These are phyloP conservation scores for Penicillium samsonianum DNA, from an alignment of 495 filamentous ascomycete species.

Conservation along the genomic window DNA sequence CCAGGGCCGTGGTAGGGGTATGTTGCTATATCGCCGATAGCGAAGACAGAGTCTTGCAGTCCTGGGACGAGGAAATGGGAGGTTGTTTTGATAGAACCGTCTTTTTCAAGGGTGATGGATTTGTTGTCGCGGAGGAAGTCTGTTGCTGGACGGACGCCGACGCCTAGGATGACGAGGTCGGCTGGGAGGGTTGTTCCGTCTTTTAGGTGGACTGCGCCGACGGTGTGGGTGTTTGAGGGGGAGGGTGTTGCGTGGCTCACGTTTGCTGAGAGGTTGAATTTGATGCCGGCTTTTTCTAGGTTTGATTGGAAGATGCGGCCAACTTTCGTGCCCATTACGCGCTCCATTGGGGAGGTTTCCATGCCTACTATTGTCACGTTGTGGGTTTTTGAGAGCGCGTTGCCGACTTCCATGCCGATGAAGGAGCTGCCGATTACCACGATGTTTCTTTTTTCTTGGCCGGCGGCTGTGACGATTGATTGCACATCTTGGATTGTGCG, in stretches of 20 bases:
- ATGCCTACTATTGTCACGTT: conserved; percentile 89
- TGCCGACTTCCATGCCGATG: conserved; percentile 95
- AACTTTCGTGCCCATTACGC: conserved; percentile 79
- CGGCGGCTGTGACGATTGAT: conserved; percentile 72
- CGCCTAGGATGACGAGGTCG: conserved; percentile 87
- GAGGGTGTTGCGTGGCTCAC: conserved; percentile 82
- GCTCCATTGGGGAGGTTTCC: conserved; percentile 83
- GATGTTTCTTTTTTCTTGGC: conserved; percentile 81
- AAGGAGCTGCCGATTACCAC: conserved; percentile 90
- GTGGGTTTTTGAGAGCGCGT: conserved; percentile 72
- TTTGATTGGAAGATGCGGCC: conserved; percentile 75
- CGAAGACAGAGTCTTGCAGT: conserved; percentile 74
- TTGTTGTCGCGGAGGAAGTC: conserved; percentile 76
- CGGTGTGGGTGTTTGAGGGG: conserved; percentile 58
- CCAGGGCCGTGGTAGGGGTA: conserved; percentile 92
- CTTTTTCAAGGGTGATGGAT: conserved; percentile 66
- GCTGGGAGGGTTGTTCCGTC: conserved; percentile 82
- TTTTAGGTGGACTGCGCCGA: conserved; percentile 82
- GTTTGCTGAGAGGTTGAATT: conserved; percentile 76
- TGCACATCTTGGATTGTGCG: conserved; percentile 73
- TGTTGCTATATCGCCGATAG: conserved; percentile 93
- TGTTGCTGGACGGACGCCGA: conserved; percentile 86
- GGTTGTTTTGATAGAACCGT: conserved; percentile 79
- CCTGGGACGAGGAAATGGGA: conserved; percentile 73
- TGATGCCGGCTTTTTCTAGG: conserved; percentile 82